Conservation (phyloP, 257 asterid species). For the Echites panduratus region DNA sequence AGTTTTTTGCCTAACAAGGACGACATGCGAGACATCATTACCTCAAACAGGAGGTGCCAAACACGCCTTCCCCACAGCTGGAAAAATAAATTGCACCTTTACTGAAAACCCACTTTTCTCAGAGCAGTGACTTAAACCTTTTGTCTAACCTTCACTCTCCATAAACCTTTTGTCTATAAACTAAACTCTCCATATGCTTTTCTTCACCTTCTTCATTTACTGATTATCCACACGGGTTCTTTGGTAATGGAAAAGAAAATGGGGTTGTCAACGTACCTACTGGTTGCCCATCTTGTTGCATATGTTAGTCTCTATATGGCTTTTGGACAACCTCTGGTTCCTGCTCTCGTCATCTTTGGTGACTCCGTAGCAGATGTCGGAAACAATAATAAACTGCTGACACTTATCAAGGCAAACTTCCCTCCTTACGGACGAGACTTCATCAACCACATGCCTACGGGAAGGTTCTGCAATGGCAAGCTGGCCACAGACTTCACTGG, state of each 20-base stretch:
- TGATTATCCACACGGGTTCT: neutral
- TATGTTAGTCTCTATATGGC: slow-evolving; percentile 18
- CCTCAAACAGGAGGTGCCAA: slow-evolving; percentile 16
- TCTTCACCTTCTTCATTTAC: neutral
- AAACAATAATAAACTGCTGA: slow-evolving; percentile 60
- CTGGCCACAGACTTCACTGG: slow-evolving; percentile 86
- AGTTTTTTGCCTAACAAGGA: slow-evolving; percentile 12
- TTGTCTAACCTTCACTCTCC: slow-evolving; percentile 10
- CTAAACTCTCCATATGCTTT: slow-evolving; percentile 15
- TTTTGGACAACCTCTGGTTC: slow-evolving; percentile 60
- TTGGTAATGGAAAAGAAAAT: slow-evolving; percentile 15
- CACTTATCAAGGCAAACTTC: slow-evolving; percentile 74
- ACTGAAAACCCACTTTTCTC: neutral
- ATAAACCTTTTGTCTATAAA: slow-evolving; percentile 28
- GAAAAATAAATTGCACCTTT: slow-evolving; percentile 11
- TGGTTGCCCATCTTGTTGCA: slow-evolving; percentile 23
- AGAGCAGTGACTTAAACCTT: slow-evolving; percentile 15
- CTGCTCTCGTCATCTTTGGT: slow-evolving; percentile 71
- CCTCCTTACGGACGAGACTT: slow-evolving; percentile 91
- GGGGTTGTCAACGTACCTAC: slow-evolving; percentile 26
- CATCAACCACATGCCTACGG: slow-evolving; percentile 58
- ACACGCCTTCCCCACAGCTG: slow-evolving; percentile 21
- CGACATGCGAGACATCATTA: slow-evolving; percentile 13
- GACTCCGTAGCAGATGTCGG: slow-evolving; percentile 82
- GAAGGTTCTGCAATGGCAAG: slow-evolving; percentile 88